A percentile compares a stretch with the other conserved stretches of the same genome.
Conservation (phyloP, 2,329 filamentous ascomycete genomes). For the Zymoseptoria tritici region DNA sequence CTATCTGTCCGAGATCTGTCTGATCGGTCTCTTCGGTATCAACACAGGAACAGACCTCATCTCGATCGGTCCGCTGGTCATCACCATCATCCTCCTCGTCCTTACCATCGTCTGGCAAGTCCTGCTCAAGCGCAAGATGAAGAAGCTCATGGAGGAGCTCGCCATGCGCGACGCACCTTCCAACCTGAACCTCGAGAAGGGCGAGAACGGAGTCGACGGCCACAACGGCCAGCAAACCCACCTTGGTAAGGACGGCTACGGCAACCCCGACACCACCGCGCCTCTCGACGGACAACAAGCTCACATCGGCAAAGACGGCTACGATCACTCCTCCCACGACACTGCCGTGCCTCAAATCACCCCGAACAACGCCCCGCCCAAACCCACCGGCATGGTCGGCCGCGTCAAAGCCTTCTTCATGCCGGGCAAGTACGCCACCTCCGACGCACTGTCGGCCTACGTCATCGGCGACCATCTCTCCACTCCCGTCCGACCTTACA, state of each 20-base stretch:
- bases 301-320: slow-evolving; percentile 3
- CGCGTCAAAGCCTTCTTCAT: slow-evolving; percentile 21
- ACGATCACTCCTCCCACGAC: slow-evolving; percentile 4
- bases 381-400: slow-evolving; percentile 8
- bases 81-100: slow-evolving; percentile 35
- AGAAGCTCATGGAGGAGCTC: slow-evolving; percentile 23
- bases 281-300: neutral
- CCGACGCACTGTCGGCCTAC: slow-evolving; percentile 9
- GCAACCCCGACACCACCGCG: neutral
- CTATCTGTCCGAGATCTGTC: slow-evolving; percentile 39
- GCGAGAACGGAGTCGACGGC: neutral
- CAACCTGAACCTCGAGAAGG: slow-evolving; percentile 1
- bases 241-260: slow-evolving; percentile 10
- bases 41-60: slow-evolving; percentile 24
- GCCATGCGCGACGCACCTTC: slow-evolving; percentile 10
- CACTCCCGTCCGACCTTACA: slow-evolving; percentile 24
- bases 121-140: slow-evolving; percentile 28
- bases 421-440: neutral
- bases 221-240: neutral
- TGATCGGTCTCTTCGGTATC: slow-evolving; percentile 41
- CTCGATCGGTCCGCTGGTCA: slow-evolving; percentile 34
- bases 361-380: neutral
- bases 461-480: slow-evolving; percentile 17
- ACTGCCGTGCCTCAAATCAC: slow-evolving; percentile 4
- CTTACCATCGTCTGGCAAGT: slow-evolving; percentile 37